Conservation (phyloP, 2,329 filamentous ascomycete genomes). For the Apiospora malaysiana region DNA sequence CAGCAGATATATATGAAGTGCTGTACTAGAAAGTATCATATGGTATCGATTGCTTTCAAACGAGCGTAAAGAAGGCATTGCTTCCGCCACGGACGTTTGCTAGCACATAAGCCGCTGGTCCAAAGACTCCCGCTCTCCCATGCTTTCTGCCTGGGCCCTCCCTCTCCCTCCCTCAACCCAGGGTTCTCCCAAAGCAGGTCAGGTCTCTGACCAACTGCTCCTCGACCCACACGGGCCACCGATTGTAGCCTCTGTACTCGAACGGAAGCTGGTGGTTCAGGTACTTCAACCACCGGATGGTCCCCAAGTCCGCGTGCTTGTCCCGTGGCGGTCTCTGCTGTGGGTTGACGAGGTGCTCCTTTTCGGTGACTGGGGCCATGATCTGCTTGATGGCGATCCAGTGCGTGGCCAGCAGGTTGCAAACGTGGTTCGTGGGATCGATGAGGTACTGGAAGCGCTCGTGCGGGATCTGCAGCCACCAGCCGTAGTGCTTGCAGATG, state of each 20-base stretch:
- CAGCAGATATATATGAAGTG: not conserved
- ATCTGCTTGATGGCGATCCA: conserved; percentile 62
- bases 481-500: conserved; percentile 57
- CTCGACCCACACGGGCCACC: conserved; percentile 62
- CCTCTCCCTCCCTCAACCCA: conserved; percentile 22
- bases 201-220: conserved; percentile 52
- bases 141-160: too few relatives aligned
- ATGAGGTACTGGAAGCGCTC: conserved; percentile 56
- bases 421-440: conserved; percentile 52
- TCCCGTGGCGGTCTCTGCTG: conserved; percentile 33
- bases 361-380: conserved; percentile 54
- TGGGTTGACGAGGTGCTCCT: conserved; percentile 38
- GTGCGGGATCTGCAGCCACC: conserved; percentile 65
- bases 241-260: conserved; percentile 53
- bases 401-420: conserved; percentile 56
- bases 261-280: conserved; percentile 54
- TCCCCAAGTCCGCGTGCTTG: conserved; percentile 46
- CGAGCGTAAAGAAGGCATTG: not conserved
- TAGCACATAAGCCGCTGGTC: too few relatives aligned
- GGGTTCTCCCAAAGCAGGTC: conserved; percentile 51
- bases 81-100: not conserved
- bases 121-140: too few relatives aligned
- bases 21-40: not conserved
- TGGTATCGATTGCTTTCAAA: not conserved
- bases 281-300: conserved; percentile 56